Evolutionary conservation across 2,329 filamentous ascomycete genomes (phyloP).

Genomic region (Paradendryphiella salina): DNA sequence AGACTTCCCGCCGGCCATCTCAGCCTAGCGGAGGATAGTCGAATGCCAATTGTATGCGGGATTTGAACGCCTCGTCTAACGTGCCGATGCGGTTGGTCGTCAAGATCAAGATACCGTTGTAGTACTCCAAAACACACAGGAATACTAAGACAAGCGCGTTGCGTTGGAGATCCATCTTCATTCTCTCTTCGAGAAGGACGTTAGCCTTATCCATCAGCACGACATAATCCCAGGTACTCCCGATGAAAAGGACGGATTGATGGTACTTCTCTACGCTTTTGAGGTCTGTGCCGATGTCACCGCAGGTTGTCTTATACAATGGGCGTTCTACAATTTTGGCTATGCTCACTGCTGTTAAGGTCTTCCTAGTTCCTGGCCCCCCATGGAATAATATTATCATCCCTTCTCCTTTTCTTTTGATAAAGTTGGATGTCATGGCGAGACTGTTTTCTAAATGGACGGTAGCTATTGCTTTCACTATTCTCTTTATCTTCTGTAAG

Average conservation of each 20-base stretch:
- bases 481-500: too few relatives aligned
- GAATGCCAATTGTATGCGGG: background rate
- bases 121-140: conserved; percentile 49
- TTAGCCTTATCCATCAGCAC: conserved; percentile 41
- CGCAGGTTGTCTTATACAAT: background rate
- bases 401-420: conserved; percentile 47
- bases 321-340: conserved; percentile 4
- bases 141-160: conserved; percentile 30
- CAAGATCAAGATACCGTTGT: conserved; percentile 50
- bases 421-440: conserved; percentile 39
- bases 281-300: conserved; percentile 11
- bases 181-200: conserved; percentile 59
- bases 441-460: background rate
- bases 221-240: conserved; percentile 51
- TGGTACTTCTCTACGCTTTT: conserved; percentile 15
- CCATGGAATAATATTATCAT: conserved; percentile 25
- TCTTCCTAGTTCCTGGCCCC: conserved; percentile 22
- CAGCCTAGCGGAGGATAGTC: background rate
- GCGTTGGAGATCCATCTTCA: conserved; percentile 14
- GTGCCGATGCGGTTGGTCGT: conserved; percentile 48
- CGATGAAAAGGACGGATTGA: background rate
- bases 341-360: conserved; percentile 11
- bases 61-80: conserved; percentile 49
- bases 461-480: background rate
- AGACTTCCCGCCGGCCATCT: conserved; percentile 12